Conservation (phyloP, 345 rosid genomes). For the Xanthoceras sorbifolium region DNA sequence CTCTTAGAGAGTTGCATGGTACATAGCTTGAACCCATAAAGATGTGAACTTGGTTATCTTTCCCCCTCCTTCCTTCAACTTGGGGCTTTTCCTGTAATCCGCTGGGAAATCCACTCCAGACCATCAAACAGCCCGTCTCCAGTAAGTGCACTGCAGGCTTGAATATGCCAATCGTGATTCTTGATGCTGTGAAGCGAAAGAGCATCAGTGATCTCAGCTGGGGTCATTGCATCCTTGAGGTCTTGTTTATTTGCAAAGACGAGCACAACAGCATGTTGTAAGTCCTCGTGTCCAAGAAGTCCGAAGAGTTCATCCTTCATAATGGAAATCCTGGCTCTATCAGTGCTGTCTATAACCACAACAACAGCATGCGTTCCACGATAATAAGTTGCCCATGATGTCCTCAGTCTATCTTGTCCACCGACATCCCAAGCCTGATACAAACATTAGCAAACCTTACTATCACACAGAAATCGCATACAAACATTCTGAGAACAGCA, state of each 20-base stretch:
- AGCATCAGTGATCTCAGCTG: slow-evolving; percentile 81
- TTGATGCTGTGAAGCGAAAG: slow-evolving; percentile 90
- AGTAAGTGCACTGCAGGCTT: slow-evolving; percentile 86
- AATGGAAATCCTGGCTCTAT: slow-evolving; percentile 77
- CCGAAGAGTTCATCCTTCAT: slow-evolving; percentile 87
- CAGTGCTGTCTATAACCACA: slow-evolving; percentile 92
- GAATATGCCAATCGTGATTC: slow-evolving; percentile 98
- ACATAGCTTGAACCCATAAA: slow-evolving; percentile 23
- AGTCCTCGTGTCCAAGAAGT: slow-evolving; percentile 81
- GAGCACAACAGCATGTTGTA: slow-evolving; percentile 72
- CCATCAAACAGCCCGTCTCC: slow-evolving; percentile 90
- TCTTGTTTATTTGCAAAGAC: slow-evolving; percentile 94
- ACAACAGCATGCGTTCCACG: slow-evolving; percentile 91
- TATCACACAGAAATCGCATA: neutral
- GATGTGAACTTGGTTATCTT: neutral
- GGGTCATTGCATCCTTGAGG: slow-evolving; percentile 89
- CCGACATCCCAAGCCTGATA: slow-evolving; percentile 95
- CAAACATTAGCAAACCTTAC: slow-evolving; percentile 7
- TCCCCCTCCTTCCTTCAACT: slow-evolving; percentile 29
- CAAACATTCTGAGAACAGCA: neutral
- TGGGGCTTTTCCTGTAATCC: slow-evolving; percentile 74
- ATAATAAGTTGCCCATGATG: slow-evolving; percentile 96
- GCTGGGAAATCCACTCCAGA: slow-evolving; percentile 88
- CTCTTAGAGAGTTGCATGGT: slow-evolving; percentile 22
- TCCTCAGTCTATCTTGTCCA: slow-evolving; percentile 90